A percentile compares a stretch with the other conserved stretches of the same genome.
phyloP scores from a whole-genome alignment of 139 green algal genomes.

The Tetradesmus obliquus region DNA sequence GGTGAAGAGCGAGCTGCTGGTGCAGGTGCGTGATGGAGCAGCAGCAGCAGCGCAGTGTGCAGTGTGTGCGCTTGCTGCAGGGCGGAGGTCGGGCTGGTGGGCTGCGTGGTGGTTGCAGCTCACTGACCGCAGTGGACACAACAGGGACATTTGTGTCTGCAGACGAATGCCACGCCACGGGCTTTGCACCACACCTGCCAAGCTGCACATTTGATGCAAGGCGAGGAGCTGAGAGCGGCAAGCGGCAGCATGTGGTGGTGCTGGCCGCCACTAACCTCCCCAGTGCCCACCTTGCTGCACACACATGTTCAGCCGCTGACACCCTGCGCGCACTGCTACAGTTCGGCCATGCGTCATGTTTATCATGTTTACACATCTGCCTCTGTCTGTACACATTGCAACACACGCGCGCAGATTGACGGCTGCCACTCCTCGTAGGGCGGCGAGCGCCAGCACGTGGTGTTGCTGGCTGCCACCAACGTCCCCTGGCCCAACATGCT shows the following conservation, averaged over 20 bases:
- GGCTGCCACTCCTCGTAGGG: slow-evolving; percentile 53
- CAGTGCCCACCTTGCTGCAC: too few relatives aligned
- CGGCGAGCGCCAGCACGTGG: slow-evolving; percentile 76
- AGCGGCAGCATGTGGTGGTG: slow-evolving; percentile 87
- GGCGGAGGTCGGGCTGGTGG: neutral
- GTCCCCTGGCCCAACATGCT: slow-evolving; percentile 87
- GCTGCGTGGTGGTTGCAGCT: neutral
- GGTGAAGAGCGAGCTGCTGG: slow-evolving; percentile 95
- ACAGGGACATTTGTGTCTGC: too few relatives aligned
- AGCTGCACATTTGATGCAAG: too few relatives aligned
- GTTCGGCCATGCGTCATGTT: too few relatives aligned
- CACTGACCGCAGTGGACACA: too few relatives aligned
- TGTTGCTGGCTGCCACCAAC: slow-evolving; percentile 97
- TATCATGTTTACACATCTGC: too few relatives aligned
- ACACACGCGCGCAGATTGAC: slow-evolving; percentile 52
- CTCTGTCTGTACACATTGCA: too few relatives aligned
- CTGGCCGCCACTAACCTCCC: slow-evolving; percentile 61
- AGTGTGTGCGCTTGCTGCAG: neutral
- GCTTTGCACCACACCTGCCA: too few relatives aligned
- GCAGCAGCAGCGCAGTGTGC: neutral
- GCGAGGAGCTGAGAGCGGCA: neutral
- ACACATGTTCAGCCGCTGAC: too few relatives aligned
- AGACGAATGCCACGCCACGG: too few relatives aligned
- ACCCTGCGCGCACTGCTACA: too few relatives aligned
- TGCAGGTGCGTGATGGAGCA: slow-evolving; percentile 73